A percentile compares a stretch with the other conserved stretches of the same genome.
These are phyloP conservation scores for Aspergillus sp. DNA, from an alignment of 2,329 filamentous ascomycete genomes.

Conservation along the genomic window DNA sequence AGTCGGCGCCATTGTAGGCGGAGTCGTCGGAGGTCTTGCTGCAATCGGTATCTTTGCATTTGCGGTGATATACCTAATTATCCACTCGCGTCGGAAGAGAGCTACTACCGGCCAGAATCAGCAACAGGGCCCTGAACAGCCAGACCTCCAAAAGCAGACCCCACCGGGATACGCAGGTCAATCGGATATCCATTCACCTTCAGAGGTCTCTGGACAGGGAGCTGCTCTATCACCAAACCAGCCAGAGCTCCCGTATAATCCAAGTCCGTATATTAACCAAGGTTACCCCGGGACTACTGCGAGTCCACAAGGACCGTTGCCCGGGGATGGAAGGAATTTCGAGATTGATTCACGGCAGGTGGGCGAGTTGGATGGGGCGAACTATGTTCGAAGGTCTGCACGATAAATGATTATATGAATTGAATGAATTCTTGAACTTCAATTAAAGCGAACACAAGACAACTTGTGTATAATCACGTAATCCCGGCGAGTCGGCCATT, in stretches of 20 bases:
- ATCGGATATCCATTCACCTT: accelerated
- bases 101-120: not conserved
- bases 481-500: too few relatives aligned
- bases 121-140: not conserved
- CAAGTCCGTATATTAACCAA: not conserved
- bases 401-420: too few relatives aligned
- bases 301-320: not conserved
- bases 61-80: not conserved
- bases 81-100: not conserved
- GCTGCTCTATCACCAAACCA: not conserved
- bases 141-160: not conserved
- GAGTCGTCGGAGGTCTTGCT: not conserved
- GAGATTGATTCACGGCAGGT: not conserved
- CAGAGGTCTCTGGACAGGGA: too few relatives aligned
- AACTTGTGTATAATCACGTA: too few relatives aligned
- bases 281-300: not conserved
- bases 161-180: not conserved
- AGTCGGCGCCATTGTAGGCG: not conserved
- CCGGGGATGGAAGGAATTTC: not conserved
- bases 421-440: too few relatives aligned
- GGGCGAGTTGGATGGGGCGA: not conserved
- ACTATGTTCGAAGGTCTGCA: not conserved
- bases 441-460: too few relatives aligned
- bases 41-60: not conserved
- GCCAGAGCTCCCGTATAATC: not conserved